These are phyloP conservation scores for Colletotrichum sp. DNA, from an alignment of 2,329 filamentous ascomycete species.

Conservation along the genomic window DNA sequence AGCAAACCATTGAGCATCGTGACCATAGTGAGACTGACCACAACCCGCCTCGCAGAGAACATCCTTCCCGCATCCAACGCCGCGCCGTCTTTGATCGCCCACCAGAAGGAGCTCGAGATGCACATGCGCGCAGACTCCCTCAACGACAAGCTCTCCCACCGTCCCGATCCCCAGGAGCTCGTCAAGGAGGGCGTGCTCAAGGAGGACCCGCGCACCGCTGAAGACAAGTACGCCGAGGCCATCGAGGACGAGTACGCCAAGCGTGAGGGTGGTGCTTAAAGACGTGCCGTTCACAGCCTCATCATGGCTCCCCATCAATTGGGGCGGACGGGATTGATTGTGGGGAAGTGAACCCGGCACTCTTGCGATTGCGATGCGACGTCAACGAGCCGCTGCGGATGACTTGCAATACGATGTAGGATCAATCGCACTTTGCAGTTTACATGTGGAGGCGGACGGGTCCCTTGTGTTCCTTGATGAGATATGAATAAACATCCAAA, in stretches of 20 bases:
- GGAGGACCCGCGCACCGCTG: conserved; percentile 66
- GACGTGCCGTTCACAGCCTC: not conserved
- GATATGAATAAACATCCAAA: not conserved
- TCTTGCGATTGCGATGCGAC: not conserved
- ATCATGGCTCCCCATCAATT: not conserved
- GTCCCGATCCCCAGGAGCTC: conserved; percentile 78
- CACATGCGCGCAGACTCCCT: conserved; percentile 87
- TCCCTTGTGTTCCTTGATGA: not conserved
- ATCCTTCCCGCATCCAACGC: conserved; percentile 82
- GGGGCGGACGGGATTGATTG: not conserved
- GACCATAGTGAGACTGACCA: not conserved
- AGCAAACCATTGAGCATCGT: not conserved
- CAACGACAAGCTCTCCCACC: conserved; percentile 83
- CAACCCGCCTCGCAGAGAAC: conserved; percentile 63
- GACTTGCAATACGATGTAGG: not conserved
- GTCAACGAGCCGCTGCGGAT: not conserved
- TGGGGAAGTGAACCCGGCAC: not conserved
- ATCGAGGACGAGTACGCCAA: conserved; percentile 71
- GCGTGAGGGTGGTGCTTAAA: conserved; percentile 64
- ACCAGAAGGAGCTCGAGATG: conserved; percentile 84
- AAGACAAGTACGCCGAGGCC: conserved; percentile 63
- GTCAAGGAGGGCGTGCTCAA: conserved; percentile 81
- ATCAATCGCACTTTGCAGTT: not conserved
- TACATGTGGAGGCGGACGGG: not conserved
- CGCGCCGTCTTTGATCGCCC: conserved; percentile 78